Percentiles rank a stretch among this genome's conserved stretches.
These are phyloP conservation scores for Aureobasidium vineae DNA, from an alignment of 2,329 filamentous ascomycete genomes.

Conservation along the genomic window DNA sequence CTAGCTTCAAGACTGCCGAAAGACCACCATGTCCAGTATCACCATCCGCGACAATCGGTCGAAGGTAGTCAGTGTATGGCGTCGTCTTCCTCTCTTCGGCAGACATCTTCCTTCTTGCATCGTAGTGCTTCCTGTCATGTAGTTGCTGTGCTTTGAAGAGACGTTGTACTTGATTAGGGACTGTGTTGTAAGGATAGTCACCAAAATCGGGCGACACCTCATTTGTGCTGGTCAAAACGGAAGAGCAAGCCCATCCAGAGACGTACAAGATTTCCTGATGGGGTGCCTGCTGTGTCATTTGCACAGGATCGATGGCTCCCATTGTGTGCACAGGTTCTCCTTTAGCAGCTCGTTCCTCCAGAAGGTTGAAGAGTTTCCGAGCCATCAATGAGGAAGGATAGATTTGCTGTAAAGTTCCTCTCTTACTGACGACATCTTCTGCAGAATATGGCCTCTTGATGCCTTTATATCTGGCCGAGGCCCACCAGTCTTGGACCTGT, in stretches of 20 bases:
- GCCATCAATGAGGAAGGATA: conserved; percentile 96
- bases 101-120: conserved; percentile 74
- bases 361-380: conserved; percentile 85
- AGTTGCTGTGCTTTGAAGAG: conserved; percentile 95
- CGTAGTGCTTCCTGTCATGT: conserved; percentile 96
- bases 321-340: conserved; percentile 94
- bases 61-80: conserved; percentile 86
- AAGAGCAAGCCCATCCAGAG: conserved; percentile 96
- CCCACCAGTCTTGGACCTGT: conserved; percentile 90
- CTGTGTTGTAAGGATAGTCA: conserved; percentile 98
- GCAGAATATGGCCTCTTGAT: conserved; percentile 91
- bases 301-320: conserved; percentile 97
- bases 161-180: conserved; percentile 95
- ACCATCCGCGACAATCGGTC: conserved; percentile 93
- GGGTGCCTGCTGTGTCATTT: conserved; percentile 97
- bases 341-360: conserved; percentile 72
- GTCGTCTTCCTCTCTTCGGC: conserved; percentile 69
- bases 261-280: conserved; percentile 96
- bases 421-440: conserved; percentile 88
- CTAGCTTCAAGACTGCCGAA: conserved; percentile 89
- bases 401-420: conserved; percentile 78
- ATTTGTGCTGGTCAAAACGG: conserved; percentile 87
- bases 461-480: conserved; percentile 74
- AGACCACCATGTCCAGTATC: conserved; percentile 95
- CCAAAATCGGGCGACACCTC: conserved; percentile 98